phyloP scores from a whole-genome alignment of 179 eudicot species.

The Silene coronaria region DNA sequence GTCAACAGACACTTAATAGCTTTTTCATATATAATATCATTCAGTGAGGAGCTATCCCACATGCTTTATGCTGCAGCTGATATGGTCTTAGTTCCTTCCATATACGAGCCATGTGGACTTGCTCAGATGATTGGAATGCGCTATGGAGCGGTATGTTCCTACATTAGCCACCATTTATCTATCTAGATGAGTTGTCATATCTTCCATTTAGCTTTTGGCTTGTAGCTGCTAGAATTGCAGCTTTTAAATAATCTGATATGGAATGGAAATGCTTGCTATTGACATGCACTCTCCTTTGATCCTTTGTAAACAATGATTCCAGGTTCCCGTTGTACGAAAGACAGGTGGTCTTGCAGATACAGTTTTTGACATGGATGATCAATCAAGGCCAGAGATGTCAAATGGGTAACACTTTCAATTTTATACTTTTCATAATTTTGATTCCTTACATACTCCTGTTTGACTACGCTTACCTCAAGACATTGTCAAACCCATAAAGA shows the following conservation, averaged over 20 bases:
- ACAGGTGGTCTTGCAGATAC: constrained; percentile 96
- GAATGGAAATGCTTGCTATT: not conserved
- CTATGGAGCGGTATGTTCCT: constrained; percentile 64
- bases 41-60: constrained; percentile 86
- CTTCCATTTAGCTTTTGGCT: not conserved
- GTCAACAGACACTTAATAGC: constrained; percentile 3
- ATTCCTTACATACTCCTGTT: not conserved
- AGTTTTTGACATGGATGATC: constrained; percentile 76
- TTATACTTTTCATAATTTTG: not conserved
- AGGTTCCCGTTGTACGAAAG: constrained; percentile 78
- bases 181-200: not conserved
- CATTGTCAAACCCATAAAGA: no score
- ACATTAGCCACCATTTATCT: not conserved
- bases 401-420: constrained; percentile 48
- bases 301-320: constrained; percentile 2
- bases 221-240: not conserved
- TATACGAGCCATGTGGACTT: constrained; percentile 92
- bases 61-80: constrained; percentile 93
- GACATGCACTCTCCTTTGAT: not conserved
- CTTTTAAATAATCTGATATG: not conserved
- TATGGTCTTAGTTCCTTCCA: constrained; percentile 83
- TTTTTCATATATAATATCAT: constrained; percentile 19
- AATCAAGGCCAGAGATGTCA: constrained; percentile 41
- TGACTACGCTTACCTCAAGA: not conserved
- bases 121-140: constrained; percentile 96